A percentile compares a stretch with the other conserved stretches of the same genome.
phyloP scores from a whole-genome alignment of 257 asterid species.

The Linaria vulgaris region DNA sequence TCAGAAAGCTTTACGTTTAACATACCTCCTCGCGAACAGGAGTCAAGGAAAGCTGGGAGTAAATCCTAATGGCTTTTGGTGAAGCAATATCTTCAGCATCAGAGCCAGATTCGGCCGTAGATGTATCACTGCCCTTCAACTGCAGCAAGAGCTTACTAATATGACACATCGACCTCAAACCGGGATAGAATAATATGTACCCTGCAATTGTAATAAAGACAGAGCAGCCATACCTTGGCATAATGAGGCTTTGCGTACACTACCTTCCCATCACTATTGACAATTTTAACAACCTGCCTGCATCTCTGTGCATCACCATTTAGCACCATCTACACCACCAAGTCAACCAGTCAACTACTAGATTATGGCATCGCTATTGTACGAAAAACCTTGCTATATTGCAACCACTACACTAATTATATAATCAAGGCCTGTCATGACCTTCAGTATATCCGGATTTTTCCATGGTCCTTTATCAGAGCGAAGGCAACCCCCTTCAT shows the following conservation, averaged over 20 bases:
- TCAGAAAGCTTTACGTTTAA: conserved; percentile 18
- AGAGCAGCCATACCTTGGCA: conserved; percentile 48
- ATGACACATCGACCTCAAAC: conserved; percentile 8
- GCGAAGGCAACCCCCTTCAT: conserved; percentile 74
- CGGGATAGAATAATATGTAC: neutral
- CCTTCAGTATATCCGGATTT: conserved; percentile 73
- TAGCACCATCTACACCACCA: conserved; percentile 66
- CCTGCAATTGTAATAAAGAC: conserved; percentile 11
- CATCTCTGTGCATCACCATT: conserved; percentile 76
- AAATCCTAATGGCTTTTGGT: conserved; percentile 54
- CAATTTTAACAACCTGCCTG: conserved; percentile 86
- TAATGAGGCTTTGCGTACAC: conserved; percentile 89
- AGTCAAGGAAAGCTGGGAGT: conserved; percentile 62
- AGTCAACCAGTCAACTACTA: conserved; percentile 20
- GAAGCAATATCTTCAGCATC: conserved; percentile 83
- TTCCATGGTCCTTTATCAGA: conserved; percentile 94
- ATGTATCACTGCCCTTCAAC: conserved; percentile 68
- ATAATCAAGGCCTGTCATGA: conserved; percentile 21
- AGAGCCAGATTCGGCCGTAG: conserved; percentile 79
- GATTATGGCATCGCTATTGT: no score
- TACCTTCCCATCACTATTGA: conserved; percentile 91
- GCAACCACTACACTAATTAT: neutral
- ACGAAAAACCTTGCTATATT: conserved; percentile 2
- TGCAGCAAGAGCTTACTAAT: conserved; percentile 27
- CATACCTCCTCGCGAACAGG: conserved; percentile 77